phyloP scores from a whole-genome alignment of 345 rosid genomes.

The Clausena lansium region DNA sequence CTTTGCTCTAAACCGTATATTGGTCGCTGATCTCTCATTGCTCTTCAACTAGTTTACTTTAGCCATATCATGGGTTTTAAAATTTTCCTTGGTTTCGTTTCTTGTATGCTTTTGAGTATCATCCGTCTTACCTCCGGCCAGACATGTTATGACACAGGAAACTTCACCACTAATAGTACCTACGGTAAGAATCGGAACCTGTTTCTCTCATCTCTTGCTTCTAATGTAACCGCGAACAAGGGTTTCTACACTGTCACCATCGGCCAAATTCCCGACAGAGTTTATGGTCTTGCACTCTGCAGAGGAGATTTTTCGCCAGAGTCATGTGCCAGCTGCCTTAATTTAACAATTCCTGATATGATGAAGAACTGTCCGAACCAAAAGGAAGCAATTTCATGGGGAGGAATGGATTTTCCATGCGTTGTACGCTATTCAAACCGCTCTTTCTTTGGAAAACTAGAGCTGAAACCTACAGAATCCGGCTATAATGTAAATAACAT shows the following conservation, averaged over 20 bases:
- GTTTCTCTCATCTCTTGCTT: not conserved
- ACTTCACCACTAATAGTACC: not conserved
- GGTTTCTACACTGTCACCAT: conserved; percentile 16
- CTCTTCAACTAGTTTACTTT: no score
- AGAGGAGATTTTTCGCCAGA: conserved; percentile 35
- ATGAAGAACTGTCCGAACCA: conserved; percentile 27
- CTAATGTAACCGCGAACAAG: not conserved
- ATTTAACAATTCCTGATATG: conserved; percentile 2
- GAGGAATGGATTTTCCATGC: not conserved
- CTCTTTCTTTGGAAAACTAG: conserved; percentile 8
- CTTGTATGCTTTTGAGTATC: not conserved
- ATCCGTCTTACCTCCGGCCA: not conserved
- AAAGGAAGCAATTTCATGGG: conserved; percentile 8
- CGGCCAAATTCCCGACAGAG: conserved; percentile 20
- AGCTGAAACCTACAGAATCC: not conserved
- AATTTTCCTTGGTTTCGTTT: not conserved
- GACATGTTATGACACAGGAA: not conserved
- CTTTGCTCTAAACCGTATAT: no score
- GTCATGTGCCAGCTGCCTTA: conserved; percentile 37
- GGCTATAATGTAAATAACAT: not conserved
- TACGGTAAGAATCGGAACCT: not conserved
- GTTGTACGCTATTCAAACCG: conserved; percentile 21
- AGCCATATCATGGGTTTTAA: not conserved
- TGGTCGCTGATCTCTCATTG: no score
- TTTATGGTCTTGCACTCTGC: conserved; percentile 39